These are phyloP conservation scores for Aspergillus sp. DNA, from an alignment of 2,329 filamentous ascomycete genomes.

Conservation along the genomic window DNA sequence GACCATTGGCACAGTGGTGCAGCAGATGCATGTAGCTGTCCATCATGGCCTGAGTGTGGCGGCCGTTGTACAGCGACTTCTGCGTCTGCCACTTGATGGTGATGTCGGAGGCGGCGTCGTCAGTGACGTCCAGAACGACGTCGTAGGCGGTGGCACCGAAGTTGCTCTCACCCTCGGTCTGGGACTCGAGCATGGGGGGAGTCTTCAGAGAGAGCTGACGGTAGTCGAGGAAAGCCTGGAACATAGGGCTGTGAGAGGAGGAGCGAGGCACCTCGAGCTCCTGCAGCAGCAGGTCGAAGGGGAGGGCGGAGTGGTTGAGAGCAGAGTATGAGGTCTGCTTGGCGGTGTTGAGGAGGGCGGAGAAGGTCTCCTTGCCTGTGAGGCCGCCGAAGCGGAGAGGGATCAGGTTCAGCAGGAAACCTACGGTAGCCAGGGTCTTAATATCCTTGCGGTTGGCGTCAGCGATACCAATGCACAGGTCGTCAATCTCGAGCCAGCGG, in stretches of 20 bases:
- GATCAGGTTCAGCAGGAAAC: slow-evolving; percentile 36
- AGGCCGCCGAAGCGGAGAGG: background rate
- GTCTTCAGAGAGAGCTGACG: slow-evolving; percentile 19
- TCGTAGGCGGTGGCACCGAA: slow-evolving; percentile 35
- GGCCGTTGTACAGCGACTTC: no score
- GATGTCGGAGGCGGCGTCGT: slow-evolving; percentile 23
- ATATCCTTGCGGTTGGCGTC: slow-evolving; percentile 47
- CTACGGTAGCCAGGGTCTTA: slow-evolving; percentile 41
- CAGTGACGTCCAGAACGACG: slow-evolving; percentile 42
- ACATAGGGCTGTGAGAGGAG: slow-evolving; percentile 47
- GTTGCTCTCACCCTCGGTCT: slow-evolving; percentile 18
- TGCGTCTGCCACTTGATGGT: background rate
- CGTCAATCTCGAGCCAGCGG: slow-evolving; percentile 36
- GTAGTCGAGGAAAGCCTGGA: slow-evolving; percentile 56
- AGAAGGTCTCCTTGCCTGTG: background rate
- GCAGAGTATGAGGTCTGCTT: slow-evolving; percentile 37
- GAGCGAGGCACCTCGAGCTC: slow-evolving; percentile 47
- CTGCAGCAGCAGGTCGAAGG: slow-evolving; percentile 53
- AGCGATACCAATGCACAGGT: slow-evolving; percentile 52
- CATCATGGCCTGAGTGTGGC: no score
- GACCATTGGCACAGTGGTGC: no score
- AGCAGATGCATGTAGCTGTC: no score
- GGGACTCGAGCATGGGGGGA: slow-evolving; percentile 31
- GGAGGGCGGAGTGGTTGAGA: slow-evolving; percentile 48
- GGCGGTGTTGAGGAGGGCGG: background rate